Conservation (phyloP, 1,284 basidiomycete species). For the Ustilago cynodontis region DNA sequence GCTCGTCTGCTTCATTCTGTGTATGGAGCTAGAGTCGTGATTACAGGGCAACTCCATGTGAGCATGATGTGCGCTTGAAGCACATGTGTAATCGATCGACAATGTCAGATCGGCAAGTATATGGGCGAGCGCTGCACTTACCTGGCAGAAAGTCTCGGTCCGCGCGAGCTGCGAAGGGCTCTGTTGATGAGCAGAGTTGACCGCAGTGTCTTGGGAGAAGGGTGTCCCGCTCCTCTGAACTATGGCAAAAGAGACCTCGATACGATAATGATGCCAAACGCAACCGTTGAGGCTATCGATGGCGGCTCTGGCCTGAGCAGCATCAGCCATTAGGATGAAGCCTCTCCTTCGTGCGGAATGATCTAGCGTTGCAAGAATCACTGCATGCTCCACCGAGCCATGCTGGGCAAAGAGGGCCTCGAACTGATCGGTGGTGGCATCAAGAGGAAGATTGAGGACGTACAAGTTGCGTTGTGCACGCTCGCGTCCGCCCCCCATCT, state of each 20-base stretch:
- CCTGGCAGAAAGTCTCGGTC: conserved; percentile 3
- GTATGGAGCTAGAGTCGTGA: not conserved
- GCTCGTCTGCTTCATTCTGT: not conserved
- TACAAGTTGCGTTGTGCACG: conserved; percentile 63
- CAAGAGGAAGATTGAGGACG: conserved; percentile 67
- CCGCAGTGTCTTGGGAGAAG: conserved; percentile 36
- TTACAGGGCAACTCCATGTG: not conserved
- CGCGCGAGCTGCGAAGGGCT: not conserved
- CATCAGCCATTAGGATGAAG: conserved; percentile 66
- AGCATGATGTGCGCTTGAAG: not conserved
- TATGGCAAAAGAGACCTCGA: conserved; percentile 69
- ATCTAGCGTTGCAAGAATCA: conserved; percentile 68
- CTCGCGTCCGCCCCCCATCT: conserved; percentile 30
- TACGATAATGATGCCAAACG: conserved; percentile 66
- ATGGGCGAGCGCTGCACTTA: conserved; percentile 10
- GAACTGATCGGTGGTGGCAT: conserved; percentile 63
- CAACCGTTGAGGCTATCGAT: conserved; percentile 60
- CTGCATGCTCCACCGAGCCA: conserved; percentile 65
- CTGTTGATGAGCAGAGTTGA: conserved; percentile 4
- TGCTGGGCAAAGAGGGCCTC: conserved; percentile 56
- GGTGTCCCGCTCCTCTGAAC: conserved; percentile 66
- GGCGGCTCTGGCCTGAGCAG: conserved; percentile 58
- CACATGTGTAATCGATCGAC: no score
- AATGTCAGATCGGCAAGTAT: no score
- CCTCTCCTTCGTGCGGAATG: conserved; percentile 67